A percentile compares a stretch with the other conserved stretches of the same genome.
Evolutionary conservation across 1,284 basidiomycete species (phyloP).

Genomic region (Pseudozyma sp.): DNA sequence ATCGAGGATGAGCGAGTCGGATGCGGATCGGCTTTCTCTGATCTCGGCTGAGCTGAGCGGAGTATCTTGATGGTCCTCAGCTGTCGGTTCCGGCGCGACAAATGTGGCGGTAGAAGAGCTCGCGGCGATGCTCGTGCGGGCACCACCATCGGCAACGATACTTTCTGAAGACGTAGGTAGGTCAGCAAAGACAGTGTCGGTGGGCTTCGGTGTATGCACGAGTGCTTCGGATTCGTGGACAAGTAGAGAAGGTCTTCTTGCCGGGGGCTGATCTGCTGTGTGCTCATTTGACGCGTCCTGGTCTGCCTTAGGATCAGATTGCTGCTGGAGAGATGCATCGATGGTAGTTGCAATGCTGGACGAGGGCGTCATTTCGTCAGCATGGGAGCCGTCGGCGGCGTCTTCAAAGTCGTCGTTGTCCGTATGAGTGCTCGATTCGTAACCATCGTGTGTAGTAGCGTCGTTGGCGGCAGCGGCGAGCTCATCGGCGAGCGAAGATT

Average conservation of each 20-base stretch:
- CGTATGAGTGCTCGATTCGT: constrained; percentile 44
- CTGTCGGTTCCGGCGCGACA: constrained; percentile 1
- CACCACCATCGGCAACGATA: background rate
- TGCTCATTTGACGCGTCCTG: constrained; percentile 9
- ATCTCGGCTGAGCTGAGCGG: constrained; percentile 47
- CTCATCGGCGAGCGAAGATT: constrained; percentile 29
- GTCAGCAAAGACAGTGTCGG: constrained; percentile 12
- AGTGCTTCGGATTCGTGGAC: constrained; percentile 7
- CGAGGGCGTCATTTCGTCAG: constrained; percentile 26
- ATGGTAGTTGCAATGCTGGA: constrained; percentile 21
- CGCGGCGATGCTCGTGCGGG: constrained; percentile 4
- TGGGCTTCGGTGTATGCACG: constrained; percentile 21
- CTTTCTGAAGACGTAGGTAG: background rate
- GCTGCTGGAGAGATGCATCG: constrained; percentile 1
- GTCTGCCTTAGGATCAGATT: background rate
- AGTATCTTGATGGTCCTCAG: constrained; percentile 1
- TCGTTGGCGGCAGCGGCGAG: constrained; percentile 15
- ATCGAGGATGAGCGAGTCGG: constrained; percentile 43
- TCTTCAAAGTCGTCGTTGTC: constrained; percentile 51
- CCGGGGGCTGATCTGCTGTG: constrained; percentile 9
- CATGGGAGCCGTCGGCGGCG: constrained; percentile 40
- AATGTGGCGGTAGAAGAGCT: constrained; percentile 36
- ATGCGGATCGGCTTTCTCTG: constrained; percentile 27
- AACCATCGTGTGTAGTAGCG: constrained; percentile 18
- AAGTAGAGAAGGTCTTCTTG: constrained; percentile 10